Evolutionary conservation across 2,329 filamentous ascomycete genomes (phyloP).

Genomic region (Rhynchosporium agropyri): DNA sequence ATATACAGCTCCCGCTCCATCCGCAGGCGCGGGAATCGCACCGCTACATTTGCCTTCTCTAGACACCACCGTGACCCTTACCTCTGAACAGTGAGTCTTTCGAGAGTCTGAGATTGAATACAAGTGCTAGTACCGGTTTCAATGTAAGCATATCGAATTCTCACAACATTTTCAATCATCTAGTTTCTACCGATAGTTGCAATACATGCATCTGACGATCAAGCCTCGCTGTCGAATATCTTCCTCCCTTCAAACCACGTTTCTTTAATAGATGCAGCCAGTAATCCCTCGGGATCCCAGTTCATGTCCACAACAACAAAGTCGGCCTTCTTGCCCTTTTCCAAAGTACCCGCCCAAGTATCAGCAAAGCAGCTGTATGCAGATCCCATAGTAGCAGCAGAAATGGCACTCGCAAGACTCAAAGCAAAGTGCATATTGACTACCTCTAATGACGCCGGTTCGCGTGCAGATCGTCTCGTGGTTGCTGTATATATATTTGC

Average conservation of each 20-base stretch:
- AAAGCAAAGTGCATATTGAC: constrained; percentile 58
- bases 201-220: not conserved
- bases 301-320: constrained; percentile 57
- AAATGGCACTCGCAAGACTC: constrained; percentile 55
- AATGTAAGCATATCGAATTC: constrained; percentile 1
- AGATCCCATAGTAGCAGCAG: constrained; percentile 56
- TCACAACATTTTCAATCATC: not conserved
- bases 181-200: not conserved
- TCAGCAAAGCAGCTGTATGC: constrained; percentile 64
- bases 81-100: constrained; percentile 11
- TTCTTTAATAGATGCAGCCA: constrained; percentile 3
- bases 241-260: constrained; percentile 15
- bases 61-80: constrained; percentile 1
- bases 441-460: constrained; percentile 47
- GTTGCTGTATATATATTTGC: constrained; percentile 62
- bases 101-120: constrained; percentile 14
- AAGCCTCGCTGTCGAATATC: not conserved
- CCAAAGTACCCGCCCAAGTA: constrained; percentile 52
- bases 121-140: constrained; percentile 7
- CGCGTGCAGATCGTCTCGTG: constrained; percentile 57
- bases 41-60: constrained; percentile 16
- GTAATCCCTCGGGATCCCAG: constrained; percentile 41
- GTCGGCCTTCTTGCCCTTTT: constrained; percentile 56
- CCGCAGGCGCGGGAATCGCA: constrained; percentile 11
- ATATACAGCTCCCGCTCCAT: constrained; percentile 15